Base-by-base conservation (phyloP, 345 rosid species). In the Hypericum perforatum region DNA sequence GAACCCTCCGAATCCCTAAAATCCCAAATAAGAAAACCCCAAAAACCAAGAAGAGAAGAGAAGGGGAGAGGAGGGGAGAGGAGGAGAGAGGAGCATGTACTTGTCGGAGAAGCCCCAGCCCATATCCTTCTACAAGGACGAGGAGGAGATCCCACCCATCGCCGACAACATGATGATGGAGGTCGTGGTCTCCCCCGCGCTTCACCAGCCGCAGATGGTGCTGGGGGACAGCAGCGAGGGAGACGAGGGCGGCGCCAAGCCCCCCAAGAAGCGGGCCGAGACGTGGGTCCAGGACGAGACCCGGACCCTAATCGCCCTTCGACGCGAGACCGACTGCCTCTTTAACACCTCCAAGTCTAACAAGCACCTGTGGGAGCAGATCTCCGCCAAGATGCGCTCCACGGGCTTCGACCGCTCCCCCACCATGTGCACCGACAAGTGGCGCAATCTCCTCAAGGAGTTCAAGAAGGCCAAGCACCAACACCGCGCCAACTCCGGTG, bases 251-350 rank as follows among this genome's bases (percentile, higher is more conserved):
- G 98, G 88, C 60, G 68, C 84, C 15, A 88, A 78, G 70, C 87
- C 86, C 3, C 99, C 99, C 0, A 94, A 94, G 76, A 89, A 89
- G 71, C 76, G 99, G 42, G 97, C 99, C 5, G 99, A 94, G 82
- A 94, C 99, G 8, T 94, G 99, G 99, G 89, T 89, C 2, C 97
- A 86, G 62, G 97, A 89, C 59, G 99, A 94, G 57, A 94, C 97
- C 8, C 86, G 97, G 45, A 71, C 70, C 79, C 62, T 94, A 48
- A 89, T 94, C 53, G 80, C 68, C 39, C 54, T 86, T 7, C 76
- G 99, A 47, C 68, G 95, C 38, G 91, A 91, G 57, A 84, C 89
- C 91, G 99, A 94, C 56, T 74, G 84, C 3, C 77, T 89, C 7
- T 94, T 94, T 69, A 94, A 94, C 37, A 94, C 97, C 16, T 84